Evolutionary conservation across 768 basidiomycete species (phyloP).

Genomic region (Sistotremastrum suecicum): DNA sequence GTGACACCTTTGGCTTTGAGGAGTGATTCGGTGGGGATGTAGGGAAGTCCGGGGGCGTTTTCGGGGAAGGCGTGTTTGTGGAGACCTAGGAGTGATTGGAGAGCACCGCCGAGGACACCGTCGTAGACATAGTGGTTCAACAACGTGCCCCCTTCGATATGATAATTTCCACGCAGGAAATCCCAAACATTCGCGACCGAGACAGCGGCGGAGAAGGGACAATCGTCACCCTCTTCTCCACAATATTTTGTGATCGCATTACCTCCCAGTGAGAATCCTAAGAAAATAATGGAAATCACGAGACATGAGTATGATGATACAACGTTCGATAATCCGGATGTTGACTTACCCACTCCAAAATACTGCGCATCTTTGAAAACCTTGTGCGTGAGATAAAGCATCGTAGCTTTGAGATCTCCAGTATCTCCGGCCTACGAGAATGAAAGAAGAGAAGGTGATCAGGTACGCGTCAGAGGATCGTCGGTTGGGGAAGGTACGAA

Average conservation of each 20-base stretch:
- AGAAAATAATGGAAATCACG: background rate
- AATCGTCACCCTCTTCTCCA: conserved; percentile 12
- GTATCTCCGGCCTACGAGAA: conserved; percentile 11
- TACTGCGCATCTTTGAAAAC: conserved; percentile 9
- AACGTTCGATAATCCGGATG: background rate
- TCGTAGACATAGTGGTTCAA: conserved; percentile 8
- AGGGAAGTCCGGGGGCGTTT: conserved; percentile 1
- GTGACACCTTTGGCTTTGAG: conserved; percentile 4
- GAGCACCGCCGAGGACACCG: conserved; percentile 10
- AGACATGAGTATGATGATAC: background rate
- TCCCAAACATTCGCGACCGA: conserved; percentile 13
- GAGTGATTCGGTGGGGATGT: conserved; percentile 1
- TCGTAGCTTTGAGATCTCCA: conserved; percentile 10
- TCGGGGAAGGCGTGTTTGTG: conserved; percentile 8
- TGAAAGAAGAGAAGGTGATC: too few relatives aligned
- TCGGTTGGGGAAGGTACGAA: conserved; percentile 1
- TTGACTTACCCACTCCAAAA: conserved; percentile 9
- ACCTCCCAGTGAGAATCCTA: conserved; percentile 13
- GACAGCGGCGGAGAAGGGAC: conserved; percentile 10
- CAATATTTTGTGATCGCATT: conserved; percentile 13
- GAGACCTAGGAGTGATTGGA: conserved; percentile 7
- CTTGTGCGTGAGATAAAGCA: conserved; percentile 10
- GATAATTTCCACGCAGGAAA: conserved; percentile 7
- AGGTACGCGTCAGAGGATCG: background rate
- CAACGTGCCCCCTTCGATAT: conserved; percentile 7